A percentile compares a stretch with the other conserved stretches of the same genome.
Evolutionary conservation across 805 yeast species (phyloP).

Genomic region (Saturnispora sanitii): DNA sequence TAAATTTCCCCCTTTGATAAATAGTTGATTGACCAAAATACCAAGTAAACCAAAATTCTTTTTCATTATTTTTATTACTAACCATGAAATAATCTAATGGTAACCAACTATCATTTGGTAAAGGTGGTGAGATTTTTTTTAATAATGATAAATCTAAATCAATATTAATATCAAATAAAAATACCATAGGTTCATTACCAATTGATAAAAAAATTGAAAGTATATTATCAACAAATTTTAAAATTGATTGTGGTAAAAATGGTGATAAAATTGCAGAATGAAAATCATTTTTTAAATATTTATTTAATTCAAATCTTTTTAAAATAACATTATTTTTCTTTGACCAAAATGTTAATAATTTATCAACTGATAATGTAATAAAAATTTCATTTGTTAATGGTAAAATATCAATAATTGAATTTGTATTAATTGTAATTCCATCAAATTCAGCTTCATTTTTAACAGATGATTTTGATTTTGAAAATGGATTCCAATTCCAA

Average conservation of each 20-base stretch:
- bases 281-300: slow-evolving; percentile 17
- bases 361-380: slow-evolving; percentile 43
- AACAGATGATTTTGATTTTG: neutral
- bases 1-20: slow-evolving; percentile 16
- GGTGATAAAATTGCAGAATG: slow-evolving; percentile 16
- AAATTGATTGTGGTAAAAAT: slow-evolving; percentile 14
- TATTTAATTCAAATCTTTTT: slow-evolving; percentile 17
- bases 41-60: slow-evolving; percentile 20
- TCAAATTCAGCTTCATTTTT: slow-evolving; percentile 16
- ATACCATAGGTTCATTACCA: slow-evolving; percentile 17
- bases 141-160: slow-evolving; percentile 8
- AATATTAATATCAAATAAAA: slow-evolving; percentile 14
- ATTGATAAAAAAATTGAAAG: slow-evolving; percentile 22
- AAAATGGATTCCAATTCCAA: slow-evolving; percentile 4
- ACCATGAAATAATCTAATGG: slow-evolving; percentile 18
- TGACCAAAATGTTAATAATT: slow-evolving; percentile 52
- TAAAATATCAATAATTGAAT: slow-evolving; percentile 17
- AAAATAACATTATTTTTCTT: slow-evolving; percentile 26
- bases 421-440: slow-evolving; percentile 17
- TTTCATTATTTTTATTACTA: slow-evolving; percentile 2
- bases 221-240: slow-evolving; percentile 11
- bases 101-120: slow-evolving; percentile 17
- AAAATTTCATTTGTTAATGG: slow-evolving; percentile 11
- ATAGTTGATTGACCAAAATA: slow-evolving; percentile 15
- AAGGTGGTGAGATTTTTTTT: slow-evolving; percentile 13